A percentile compares a stretch with the other conserved stretches of the same genome.
Conservation (phyloP, 192 early-diverging fungal species). For the Paraglomus occultum region DNA sequence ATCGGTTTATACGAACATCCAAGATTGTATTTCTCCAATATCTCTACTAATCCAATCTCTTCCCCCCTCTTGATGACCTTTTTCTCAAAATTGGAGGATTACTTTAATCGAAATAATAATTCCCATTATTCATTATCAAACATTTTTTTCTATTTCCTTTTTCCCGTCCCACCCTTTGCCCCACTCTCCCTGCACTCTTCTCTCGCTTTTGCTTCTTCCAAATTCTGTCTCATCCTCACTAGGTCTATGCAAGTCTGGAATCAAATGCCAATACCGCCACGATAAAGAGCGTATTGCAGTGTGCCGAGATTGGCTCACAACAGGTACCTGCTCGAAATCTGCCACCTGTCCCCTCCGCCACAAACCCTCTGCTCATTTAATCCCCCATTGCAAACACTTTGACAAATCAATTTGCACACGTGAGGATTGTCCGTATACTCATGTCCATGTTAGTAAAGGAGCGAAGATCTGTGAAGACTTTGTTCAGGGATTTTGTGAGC, state of each 20-base stretch:
- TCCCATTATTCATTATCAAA: too few relatives aligned
- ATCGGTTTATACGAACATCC: too few relatives aligned
- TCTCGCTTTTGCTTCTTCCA: too few relatives aligned
- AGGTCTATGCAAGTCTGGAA: conserved; percentile 22
- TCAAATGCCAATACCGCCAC: conserved; percentile 9
- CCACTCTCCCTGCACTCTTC: too few relatives aligned
- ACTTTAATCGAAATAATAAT: too few relatives aligned
- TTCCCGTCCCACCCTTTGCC: too few relatives aligned
- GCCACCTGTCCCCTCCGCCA: conserved; percentile 5
- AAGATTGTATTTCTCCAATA: too few relatives aligned
- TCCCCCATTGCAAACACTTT: conserved; percentile 20
- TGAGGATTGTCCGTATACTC: conserved; percentile 15
- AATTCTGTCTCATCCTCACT: not conserved
- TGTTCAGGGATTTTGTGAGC: conserved; percentile 1
- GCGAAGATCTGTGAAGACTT: conserved; percentile 5
- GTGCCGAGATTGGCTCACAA: conserved; percentile 8
- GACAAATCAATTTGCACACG: not conserved
- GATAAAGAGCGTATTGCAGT: not conserved
- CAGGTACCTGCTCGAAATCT: not conserved
- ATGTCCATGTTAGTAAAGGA: conserved; percentile 8
- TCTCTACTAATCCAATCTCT: too few relatives aligned
- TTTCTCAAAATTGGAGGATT: too few relatives aligned
- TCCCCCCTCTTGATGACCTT: too few relatives aligned
- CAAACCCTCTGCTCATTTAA: not conserved
- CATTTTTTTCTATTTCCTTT: too few relatives aligned